Conservation (phyloP, 1,284 basidiomycete species). For the Pyrrhoderma noxium region DNA sequence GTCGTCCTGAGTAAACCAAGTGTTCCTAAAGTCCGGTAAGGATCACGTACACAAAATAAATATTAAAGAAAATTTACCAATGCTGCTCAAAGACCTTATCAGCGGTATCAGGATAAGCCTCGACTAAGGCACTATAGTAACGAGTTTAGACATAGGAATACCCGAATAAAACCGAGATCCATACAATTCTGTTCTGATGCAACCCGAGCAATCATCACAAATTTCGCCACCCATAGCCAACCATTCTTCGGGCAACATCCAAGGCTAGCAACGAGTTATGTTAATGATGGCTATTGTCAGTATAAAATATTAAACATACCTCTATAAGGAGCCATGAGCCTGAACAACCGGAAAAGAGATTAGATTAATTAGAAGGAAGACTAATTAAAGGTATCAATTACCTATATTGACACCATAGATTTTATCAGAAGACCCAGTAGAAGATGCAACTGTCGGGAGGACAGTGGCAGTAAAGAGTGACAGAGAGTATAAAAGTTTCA, state of each 20-base stretch:
- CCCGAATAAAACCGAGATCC: constrained; percentile 19
- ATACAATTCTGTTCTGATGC: constrained; percentile 56
- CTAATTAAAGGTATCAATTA: constrained; percentile 33
- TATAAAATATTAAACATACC: neutral
- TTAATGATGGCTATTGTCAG: neutral
- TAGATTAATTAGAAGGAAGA: neutral
- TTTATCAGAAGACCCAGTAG: constrained; percentile 27
- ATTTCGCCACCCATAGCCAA: constrained; percentile 53
- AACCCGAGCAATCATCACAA: constrained; percentile 45
- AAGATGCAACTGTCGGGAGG: neutral
- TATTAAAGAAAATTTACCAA: constrained; percentile 37
- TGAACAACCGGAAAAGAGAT: too few species aligned
- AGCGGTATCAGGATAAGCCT: constrained; percentile 50
- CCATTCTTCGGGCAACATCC: constrained; percentile 72
- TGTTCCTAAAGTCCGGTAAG: constrained; percentile 35
- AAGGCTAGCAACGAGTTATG: constrained; percentile 28
- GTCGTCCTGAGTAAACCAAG: constrained; percentile 64
- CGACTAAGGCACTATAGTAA: constrained; percentile 43
- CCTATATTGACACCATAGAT: constrained; percentile 64
- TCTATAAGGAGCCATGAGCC: constrained; percentile 48
- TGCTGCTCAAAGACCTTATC: constrained; percentile 55
- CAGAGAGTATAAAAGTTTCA: neutral
- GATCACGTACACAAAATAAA: neutral
- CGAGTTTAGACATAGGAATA: neutral
- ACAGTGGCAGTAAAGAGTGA: neutral